These are phyloP conservation scores for Adansonia digitata DNA, from an alignment of 345 rosid species.

Conservation along the genomic window DNA sequence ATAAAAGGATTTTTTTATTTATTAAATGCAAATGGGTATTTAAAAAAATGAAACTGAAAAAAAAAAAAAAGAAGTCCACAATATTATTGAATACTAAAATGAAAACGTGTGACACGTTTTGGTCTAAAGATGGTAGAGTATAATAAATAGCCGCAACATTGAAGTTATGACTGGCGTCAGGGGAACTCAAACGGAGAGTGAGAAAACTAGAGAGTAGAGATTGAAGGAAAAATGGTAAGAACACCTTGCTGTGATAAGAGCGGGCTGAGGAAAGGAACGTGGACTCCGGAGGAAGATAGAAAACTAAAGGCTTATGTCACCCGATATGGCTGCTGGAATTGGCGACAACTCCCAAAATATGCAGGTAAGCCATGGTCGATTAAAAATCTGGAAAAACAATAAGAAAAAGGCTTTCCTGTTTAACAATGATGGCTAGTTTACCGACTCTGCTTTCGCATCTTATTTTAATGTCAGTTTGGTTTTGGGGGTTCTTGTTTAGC, in stretches of 20 bases:
- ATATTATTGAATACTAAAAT: not conserved
- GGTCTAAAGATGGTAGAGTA: constrained; percentile 1
- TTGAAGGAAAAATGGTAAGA: constrained; percentile 37
- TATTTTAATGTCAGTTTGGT: not conserved
- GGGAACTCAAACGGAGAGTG: not conserved
- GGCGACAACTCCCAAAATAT: constrained; percentile 56
- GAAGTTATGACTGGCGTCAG: not conserved
- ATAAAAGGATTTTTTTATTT: not conserved
- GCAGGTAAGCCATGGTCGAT: constrained; percentile 34
- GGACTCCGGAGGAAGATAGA: constrained; percentile 60
- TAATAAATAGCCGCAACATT: constrained; percentile 18
- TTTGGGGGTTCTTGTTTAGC: not conserved
- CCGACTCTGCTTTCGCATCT: not conserved
- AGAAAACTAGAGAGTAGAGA: not conserved
- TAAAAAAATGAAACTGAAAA: not conserved
- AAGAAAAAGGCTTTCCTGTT: not conserved
- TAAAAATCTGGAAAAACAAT: not conserved
- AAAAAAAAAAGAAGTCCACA: not conserved
- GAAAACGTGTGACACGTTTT: constrained; percentile 26
- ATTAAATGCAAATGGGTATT: not conserved
- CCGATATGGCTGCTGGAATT: constrained; percentile 52
- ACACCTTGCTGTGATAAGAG: constrained; percentile 39
- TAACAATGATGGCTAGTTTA: not conserved
- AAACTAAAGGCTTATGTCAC: constrained; percentile 45
- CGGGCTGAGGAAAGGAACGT: constrained; percentile 51